Percentiles rank a stretch among this genome's conserved stretches.
Evolutionary conservation across 768 basidiomycete genomes (phyloP).

Genomic region (Termitomyces sp.): DNA sequence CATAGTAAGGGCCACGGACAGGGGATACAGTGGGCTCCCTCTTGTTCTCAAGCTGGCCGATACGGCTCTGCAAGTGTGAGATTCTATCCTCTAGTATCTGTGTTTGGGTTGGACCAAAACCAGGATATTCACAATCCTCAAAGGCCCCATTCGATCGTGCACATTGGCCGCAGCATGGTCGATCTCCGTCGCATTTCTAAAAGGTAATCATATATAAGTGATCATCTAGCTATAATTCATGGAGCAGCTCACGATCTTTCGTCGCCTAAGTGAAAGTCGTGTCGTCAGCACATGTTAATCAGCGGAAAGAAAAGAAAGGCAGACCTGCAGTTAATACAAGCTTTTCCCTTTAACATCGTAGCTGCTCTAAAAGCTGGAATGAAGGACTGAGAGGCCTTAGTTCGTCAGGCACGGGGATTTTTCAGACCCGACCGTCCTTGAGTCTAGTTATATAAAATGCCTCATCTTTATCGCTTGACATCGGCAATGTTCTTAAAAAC

Average conservation of each 20-base stretch:
- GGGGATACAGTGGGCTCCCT: slow-evolving; percentile 6
- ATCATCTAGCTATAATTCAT: no score
- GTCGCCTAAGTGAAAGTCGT: slow-evolving; percentile 27
- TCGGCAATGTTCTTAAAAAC: neutral
- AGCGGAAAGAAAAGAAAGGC: slow-evolving; percentile 9
- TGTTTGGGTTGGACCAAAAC: slow-evolving; percentile 36
- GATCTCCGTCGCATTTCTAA: slow-evolving; percentile 53
- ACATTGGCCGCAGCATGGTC: slow-evolving; percentile 51
- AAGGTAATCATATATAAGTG: neutral
- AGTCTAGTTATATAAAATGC: neutral
- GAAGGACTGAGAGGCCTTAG: neutral
- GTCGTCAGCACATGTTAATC: neutral
- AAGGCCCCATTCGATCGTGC: slow-evolving; percentile 31
- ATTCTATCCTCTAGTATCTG: slow-evolving; percentile 46
- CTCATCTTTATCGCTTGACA: neutral
- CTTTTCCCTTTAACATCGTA: slow-evolving; percentile 31
- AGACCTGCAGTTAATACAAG: slow-evolving; percentile 51
- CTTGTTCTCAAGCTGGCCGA: slow-evolving; percentile 36
- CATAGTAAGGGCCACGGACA: slow-evolving; percentile 14
- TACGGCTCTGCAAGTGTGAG: slow-evolving; percentile 35
- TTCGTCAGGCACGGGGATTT: slow-evolving; percentile 30
- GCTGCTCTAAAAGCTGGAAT: slow-evolving; percentile 80
- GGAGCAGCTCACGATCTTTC: slow-evolving; percentile 39
- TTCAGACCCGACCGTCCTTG: neutral
- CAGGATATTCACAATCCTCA: slow-evolving; percentile 57